Evolutionary conservation across 1,139 yeast genomes (phyloP).

Genomic region (Kodamaea fungicola): DNA sequence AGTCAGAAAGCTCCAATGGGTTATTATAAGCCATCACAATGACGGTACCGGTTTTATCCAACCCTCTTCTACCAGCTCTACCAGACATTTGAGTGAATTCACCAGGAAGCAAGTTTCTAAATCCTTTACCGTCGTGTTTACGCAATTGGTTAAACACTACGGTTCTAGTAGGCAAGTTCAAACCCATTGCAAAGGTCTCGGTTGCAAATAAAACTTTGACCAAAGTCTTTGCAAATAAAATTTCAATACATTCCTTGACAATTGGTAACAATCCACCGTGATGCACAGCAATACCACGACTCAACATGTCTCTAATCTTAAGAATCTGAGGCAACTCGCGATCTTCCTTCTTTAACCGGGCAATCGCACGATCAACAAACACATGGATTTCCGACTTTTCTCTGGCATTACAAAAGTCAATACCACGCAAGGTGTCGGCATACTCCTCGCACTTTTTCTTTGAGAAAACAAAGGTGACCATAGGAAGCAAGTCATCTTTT

Average conservation of each 20-base stretch:
- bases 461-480: conserved; percentile 89
- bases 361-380: conserved; percentile 86
- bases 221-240: conserved; percentile 78
- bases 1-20: conserved; percentile 56
- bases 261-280: conserved; percentile 96
- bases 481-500: conserved; percentile 72
- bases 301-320: conserved; percentile 73
- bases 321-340: conserved; percentile 88
- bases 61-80: conserved; percentile 96
- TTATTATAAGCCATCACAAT: conserved; percentile 83
- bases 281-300: conserved; percentile 94
- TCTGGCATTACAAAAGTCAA: conserved; percentile 76
- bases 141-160: conserved; percentile 84
- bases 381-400: conserved; percentile 90
- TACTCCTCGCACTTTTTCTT: conserved; percentile 91
- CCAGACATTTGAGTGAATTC: conserved; percentile 99
- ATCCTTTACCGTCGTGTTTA: conserved; percentile 85
- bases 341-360: conserved; percentile 86
- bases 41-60: conserved; percentile 93
- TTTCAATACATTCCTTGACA: conserved; percentile 92
- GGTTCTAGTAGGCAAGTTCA: conserved; percentile 94
- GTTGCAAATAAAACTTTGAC: conserved; percentile 94
- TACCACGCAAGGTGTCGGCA: conserved; percentile 70
- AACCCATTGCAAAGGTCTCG: conserved; percentile 97
- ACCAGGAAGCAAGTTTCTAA: conserved; percentile 84